Evolutionary conservation across 805 yeast genomes (phyloP), one percentile per base, ranked within the genome.

Genomic region (Saturnispora saitoi): DNA sequence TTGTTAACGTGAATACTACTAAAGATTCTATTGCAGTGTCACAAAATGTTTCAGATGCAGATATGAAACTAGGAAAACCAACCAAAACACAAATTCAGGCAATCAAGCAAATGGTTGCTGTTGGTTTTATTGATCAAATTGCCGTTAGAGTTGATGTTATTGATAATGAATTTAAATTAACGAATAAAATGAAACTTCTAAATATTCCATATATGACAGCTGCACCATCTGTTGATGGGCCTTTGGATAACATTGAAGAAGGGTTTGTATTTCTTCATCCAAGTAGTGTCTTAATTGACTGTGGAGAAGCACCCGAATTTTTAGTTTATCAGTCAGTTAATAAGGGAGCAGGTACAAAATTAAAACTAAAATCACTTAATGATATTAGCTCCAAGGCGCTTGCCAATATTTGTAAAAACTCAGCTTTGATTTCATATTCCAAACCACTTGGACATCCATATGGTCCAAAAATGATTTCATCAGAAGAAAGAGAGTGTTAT

Each of bases 381-480:
- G 91, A 86, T 49, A 75, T 90, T 34, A 68, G 77, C 4, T 89
- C 89, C 3, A 75, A 78, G 22, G 90, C 90, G 43, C 66, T 93
- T 45, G 78, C 91, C 8, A 86, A 86, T 54, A 73, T 93, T 17
- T 90, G 88, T 15, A 83, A 81, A 55, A 70, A 70, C 28, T 81
- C 95, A 15, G 80, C 85, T 0, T 68, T 91, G 42, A 59, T 91
- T 38, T 79, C 91, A 0, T 90, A 84, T 64, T 88, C 97, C 26
- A 91, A 90, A 60, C 98, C 98, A 0, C 67, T 91, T 46, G 95
- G 95, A 0, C 85, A 86, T 48, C 96, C 96, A 3, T 79, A 87
- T 59, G 95, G 88, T 1, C 95, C 95, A 2, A 83, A 82, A 58
- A 70, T 75, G 54, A 58, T 86, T 14, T 69, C 79, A 4, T 69